Conservation (phyloP, 768 basidiomycete genomes). For the Suillus alpinus region DNA sequence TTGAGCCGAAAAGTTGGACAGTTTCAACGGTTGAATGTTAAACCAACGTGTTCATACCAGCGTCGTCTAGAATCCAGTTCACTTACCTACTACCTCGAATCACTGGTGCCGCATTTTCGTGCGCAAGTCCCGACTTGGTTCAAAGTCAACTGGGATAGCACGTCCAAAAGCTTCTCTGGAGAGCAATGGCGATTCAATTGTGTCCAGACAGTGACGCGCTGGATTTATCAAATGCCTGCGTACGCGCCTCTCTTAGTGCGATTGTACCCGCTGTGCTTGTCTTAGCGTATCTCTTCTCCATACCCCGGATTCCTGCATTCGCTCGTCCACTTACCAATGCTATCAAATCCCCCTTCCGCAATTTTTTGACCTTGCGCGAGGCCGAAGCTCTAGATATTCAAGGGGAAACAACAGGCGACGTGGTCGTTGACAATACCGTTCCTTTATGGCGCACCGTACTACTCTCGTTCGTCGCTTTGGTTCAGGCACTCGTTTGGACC, state of each 20-base stretch:
- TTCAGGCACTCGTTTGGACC: conserved; percentile 58
- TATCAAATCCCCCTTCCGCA: conserved; percentile 29
- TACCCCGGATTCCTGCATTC: conserved; percentile 27
- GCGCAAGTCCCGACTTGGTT: neutral
- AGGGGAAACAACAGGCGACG: neutral
- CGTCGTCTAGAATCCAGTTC: neutral
- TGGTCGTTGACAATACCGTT: conserved; percentile 10
- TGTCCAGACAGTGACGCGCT: conserved; percentile 17
- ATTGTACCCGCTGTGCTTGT: conserved; percentile 48
- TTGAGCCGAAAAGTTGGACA: neutral
- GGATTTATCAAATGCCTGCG: conserved; percentile 46
- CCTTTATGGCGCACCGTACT: conserved; percentile 61
- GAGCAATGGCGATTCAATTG: conserved; percentile 1
- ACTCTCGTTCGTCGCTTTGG: conserved; percentile 54
- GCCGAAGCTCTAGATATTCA: conserved; percentile 47
- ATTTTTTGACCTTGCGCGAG: conserved; percentile 51
- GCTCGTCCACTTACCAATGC: conserved; percentile 13
- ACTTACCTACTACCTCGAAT: neutral
- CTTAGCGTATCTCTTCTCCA: conserved; percentile 35
- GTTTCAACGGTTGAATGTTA: no score
- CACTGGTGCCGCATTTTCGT: neutral
- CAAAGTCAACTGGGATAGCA: neutral
- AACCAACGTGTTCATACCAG: neutral
- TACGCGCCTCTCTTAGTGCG: conserved; percentile 51
- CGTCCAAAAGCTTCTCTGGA: neutral